Evolutionary conservation across 164 flowering plant species (phyloP).

Genomic region (Houttuynia cordata): DNA sequence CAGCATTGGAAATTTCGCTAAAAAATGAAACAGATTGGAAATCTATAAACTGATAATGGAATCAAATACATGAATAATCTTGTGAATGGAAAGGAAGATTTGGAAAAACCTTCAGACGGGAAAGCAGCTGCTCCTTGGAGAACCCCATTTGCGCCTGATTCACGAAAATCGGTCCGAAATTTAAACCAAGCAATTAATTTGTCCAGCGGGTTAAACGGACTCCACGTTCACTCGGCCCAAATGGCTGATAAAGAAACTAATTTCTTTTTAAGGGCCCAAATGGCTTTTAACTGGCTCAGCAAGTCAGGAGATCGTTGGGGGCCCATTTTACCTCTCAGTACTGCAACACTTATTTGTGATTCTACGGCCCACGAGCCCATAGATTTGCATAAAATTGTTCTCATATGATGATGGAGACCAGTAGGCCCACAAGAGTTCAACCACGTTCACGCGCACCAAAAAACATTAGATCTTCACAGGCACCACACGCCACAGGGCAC

Average conservation of each 20-base stretch:
- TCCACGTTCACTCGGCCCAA: not conserved
- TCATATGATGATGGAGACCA: too few species aligned
- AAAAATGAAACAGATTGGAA: too few species aligned
- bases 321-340: not conserved
- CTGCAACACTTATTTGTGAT: too few species aligned
- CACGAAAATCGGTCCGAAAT: not conserved
- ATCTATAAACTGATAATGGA: not conserved
- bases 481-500: too few species aligned
- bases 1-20: too few species aligned
- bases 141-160: not conserved
- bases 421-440: too few species aligned
- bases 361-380: too few species aligned
- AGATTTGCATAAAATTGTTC: too few species aligned
- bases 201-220: not conserved
- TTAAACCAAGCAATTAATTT: not conserved
- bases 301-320: not conserved
- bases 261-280: not conserved
- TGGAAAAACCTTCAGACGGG: not conserved
- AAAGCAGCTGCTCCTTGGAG: slow-evolving; percentile 1
- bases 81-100: not conserved
- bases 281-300: not conserved
- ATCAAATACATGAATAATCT: not conserved
- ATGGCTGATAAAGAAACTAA: not conserved
- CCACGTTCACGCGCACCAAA: too few species aligned
- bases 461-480: too few species aligned